phyloP scores from a whole-genome alignment of 176 grass and related monocot species.

The Puccinellia tenuiflora region DNA sequence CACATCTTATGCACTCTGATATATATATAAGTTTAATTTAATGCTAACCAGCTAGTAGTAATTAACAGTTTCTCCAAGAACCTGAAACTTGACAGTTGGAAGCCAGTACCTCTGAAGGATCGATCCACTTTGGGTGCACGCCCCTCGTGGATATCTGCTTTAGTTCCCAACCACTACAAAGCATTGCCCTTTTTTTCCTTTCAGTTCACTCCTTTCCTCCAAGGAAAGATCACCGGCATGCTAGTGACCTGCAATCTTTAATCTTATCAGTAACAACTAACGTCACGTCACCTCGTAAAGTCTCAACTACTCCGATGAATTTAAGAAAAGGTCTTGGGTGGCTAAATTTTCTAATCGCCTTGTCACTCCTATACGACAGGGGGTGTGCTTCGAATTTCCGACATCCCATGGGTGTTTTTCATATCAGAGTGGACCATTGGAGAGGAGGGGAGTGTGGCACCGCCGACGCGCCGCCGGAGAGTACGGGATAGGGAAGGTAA shows the following conservation, averaged over 20 bases:
- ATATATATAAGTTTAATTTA: not conserved
- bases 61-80: not conserved
- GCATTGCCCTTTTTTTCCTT: constrained; percentile 5
- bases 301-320: not conserved
- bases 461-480: no score
- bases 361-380: no score
- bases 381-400: no score
- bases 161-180: constrained; percentile 26
- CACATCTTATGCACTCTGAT: not conserved
- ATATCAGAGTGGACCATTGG: no score
- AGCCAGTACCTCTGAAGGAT: not conserved
- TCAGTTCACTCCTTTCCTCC: constrained; percentile 5
- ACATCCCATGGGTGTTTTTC: no score
- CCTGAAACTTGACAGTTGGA: not conserved
- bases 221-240: not conserved
- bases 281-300: not conserved
- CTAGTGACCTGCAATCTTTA: not conserved
- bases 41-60: not conserved
- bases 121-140: not conserved
- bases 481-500: no score
- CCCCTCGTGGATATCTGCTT: not conserved
- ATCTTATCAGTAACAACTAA: not conserved
- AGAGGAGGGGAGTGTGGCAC: no score
- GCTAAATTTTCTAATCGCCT: not conserved
- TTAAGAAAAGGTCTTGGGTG: not conserved